Evolutionary conservation across 2,329 filamentous ascomycete species (phyloP), one percentile per base, ranked within the genome.

Genomic region (Ilyonectria mors-panacis): DNA sequence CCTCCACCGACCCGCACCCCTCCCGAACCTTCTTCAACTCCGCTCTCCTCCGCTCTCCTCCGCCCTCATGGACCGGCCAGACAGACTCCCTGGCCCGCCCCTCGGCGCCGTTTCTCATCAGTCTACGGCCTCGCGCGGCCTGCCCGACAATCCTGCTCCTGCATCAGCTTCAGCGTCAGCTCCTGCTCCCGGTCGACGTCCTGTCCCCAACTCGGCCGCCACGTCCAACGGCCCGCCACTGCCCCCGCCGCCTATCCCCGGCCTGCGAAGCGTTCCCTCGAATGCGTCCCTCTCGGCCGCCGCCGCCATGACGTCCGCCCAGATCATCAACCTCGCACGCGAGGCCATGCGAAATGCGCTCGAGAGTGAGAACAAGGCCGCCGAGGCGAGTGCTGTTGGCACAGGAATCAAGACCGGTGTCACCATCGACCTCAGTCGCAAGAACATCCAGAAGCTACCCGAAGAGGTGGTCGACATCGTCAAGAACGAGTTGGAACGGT

Each of bases 391-490:
- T 68, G 85, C 86, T 67, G 85, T 89, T 70, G 89, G 86, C 76
- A 89, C 79, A 19, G 88, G 88, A 50, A 81, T 91, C 53, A 89
- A 91, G 76, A 89, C 91, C 1, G 93, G 93, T 66, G 88, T 94
- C 65, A 95, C 93, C 35, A 91, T 95, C 73, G 92, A 95, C 79
- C 81, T 95, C 70, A 93, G 92, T 79, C 90, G 92, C 75, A 92
- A 91, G 80, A 90, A 89, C 76, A 94, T 95, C 50, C 87, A 89
- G 73, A 88, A 86, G 69, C 81, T 94, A 63, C 92, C 92, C 0
- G 91, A 93, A 65, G 92, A 94, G 79, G 89, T 93, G 48, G 89
- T 94, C 45, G 89, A 92, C 74, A 88, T 94, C 68, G 92, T 94
- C 74, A 92, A 92, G 79, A 86, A 91, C 73, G 90, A 93, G 77